A percentile compares a stretch with the other conserved stretches of the same genome.
These are phyloP conservation scores for Acacia crassicarpa DNA, from an alignment of 306 rosid genomes.

Conservation along the genomic window DNA sequence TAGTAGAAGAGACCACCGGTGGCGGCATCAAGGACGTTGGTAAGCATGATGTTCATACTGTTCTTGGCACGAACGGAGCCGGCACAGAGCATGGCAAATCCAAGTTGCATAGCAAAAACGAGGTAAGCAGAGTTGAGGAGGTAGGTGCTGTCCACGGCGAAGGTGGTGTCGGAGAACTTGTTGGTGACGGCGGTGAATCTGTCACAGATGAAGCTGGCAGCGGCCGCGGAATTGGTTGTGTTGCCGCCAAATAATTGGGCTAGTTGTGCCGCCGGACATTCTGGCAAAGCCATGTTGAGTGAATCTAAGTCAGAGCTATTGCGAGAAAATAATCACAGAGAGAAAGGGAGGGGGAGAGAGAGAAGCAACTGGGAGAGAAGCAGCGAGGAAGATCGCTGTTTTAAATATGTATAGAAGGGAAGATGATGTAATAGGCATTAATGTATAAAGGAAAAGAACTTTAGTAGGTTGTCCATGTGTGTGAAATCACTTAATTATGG, in stretches of 20 bases:
- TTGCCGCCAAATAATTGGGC: conserved; percentile 57
- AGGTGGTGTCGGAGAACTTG: conserved; percentile 50
- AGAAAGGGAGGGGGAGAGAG: neutral
- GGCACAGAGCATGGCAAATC: conserved; percentile 99
- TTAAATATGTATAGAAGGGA: no score
- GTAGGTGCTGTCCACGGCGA: conserved; percentile 73
- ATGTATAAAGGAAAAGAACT: neutral
- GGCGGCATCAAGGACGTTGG: conserved; percentile 95
- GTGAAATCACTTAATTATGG: neutral
- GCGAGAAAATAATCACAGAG: neutral
- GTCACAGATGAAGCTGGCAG: conserved; percentile 61
- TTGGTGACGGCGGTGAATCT: conserved; percentile 36
- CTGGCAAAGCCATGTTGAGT: neutral
- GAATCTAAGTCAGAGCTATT: neutral
- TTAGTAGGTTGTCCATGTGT: neutral
- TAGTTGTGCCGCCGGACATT: neutral
- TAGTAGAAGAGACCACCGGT: conserved; percentile 87
- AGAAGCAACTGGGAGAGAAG: neutral
- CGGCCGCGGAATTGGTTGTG: conserved; percentile 56
- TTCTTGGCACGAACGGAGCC: conserved; percentile 97
- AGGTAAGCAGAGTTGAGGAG: conserved; percentile 94
- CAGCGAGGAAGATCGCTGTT: neutral
- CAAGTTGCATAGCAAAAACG: conserved; percentile 96
- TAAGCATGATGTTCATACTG: conserved; percentile 99
- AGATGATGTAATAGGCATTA: neutral